Evolutionary conservation across 148 eudicot genomes (phyloP).

Genomic region (Cornus suecica): DNA sequence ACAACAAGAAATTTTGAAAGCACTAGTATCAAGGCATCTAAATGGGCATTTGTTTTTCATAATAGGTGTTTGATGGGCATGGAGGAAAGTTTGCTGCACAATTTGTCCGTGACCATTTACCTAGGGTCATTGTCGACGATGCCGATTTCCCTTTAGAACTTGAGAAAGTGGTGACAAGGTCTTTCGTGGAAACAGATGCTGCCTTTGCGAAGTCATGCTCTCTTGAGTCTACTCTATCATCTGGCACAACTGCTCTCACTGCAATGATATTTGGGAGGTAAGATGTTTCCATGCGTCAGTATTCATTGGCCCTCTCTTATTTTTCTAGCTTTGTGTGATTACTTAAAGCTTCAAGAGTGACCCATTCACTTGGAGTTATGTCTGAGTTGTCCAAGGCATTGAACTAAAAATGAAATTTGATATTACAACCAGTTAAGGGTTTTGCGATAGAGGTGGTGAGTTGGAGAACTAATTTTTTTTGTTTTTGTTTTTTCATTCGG

Average conservation of each 20-base stretch:
- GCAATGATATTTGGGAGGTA: conserved; percentile 99
- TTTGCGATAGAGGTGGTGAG: not conserved
- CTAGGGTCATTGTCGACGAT: conserved; percentile 87
- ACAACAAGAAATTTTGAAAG: not conserved
- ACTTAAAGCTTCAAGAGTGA: not conserved
- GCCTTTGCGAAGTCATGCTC: conserved; percentile 80
- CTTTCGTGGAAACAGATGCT: conserved; percentile 76
- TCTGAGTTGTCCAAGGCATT: not conserved
- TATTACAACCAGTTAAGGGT: not conserved
- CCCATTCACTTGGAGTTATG: not conserved
- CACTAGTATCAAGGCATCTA: not conserved
- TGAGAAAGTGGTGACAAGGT: conserved; percentile 87
- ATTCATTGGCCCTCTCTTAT: not conserved
- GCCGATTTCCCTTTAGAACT: conserved; percentile 84
- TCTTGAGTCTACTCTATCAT: conserved; percentile 54
- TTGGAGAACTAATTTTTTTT: not conserved
- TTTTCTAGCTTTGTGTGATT: not conserved
- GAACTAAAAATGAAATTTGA: not conserved
- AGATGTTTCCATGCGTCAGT: conserved; percentile 6
- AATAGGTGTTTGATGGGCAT: conserved; percentile 96
- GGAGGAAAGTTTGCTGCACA: conserved; percentile 92
- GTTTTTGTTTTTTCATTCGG: too few species aligned
- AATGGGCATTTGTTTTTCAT: not conserved
- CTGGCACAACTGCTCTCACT: conserved; percentile 97
- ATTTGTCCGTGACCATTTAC: conserved; percentile 88